phyloP scores from a whole-genome alignment of 2,329 filamentous ascomycete species.

The Calonectria ilicicola region DNA sequence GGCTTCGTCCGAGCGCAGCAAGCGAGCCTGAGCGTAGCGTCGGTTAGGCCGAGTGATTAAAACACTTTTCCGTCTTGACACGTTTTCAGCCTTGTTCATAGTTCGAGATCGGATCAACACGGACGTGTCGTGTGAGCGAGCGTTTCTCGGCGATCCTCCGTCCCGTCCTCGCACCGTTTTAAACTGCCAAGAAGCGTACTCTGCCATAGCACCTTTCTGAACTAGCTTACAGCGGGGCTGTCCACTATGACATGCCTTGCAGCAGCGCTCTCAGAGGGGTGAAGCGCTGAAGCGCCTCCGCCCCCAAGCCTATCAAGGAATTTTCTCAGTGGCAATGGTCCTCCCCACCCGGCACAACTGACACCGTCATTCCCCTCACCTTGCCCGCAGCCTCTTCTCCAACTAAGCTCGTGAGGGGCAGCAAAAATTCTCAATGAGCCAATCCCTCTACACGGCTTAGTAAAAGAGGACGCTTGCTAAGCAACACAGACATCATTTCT shows the following conservation, averaged over 20 bases:
- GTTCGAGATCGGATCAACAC: not conserved
- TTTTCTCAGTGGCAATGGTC: not conserved
- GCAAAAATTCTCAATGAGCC: constrained; percentile 22
- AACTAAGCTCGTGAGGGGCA: constrained; percentile 17
- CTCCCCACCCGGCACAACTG: not conserved
- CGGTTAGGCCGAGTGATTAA: not conserved
- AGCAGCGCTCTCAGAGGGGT: not conserved
- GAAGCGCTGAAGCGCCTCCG: not conserved
- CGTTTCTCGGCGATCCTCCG: not conserved
- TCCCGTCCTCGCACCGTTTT: not conserved
- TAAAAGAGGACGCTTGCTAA: constrained; percentile 44
- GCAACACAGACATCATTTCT: constrained; percentile 31
- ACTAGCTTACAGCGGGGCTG: not conserved
- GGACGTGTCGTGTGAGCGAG: not conserved
- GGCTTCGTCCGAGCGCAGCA: constrained; percentile 2
- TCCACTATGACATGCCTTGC: not conserved
- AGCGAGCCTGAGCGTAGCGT: not conserved
- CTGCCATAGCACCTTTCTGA: not conserved
- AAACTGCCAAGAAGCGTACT: not conserved
- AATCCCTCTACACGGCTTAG: constrained; percentile 39
- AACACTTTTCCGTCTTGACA: not conserved
- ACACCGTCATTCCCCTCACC: constrained; percentile 19
- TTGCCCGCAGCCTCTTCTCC: not conserved
- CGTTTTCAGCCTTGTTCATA: not conserved
- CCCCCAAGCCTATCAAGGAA: not conserved